Evolutionary conservation across 1,284 basidiomycete species (phyloP), one percentile per base, ranked within the genome.

Genomic region (Wallemia ichthyophaga): DNA sequence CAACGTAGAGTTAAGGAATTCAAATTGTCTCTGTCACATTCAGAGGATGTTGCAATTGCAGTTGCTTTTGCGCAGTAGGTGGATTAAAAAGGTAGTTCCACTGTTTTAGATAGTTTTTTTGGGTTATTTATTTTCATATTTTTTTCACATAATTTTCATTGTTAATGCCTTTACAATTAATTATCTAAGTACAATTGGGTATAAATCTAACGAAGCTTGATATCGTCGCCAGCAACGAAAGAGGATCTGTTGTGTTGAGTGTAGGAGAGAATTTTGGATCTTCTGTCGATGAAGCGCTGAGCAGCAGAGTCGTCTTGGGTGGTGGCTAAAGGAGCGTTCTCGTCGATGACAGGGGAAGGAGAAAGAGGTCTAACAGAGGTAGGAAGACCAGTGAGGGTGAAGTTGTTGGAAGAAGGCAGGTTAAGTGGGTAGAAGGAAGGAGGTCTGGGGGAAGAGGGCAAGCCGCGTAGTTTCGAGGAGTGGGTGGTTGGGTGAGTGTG

Each of bases 1-100:
- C 74, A 72, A 58, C 85, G 83, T 73, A 81, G 80, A 56, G 76
- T 95, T 69, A 76, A 75, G 57, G 78, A 76, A 64, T 76, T 92
- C 64, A 73, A 83, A 65, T 73, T 98, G 61, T 94, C 88, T 31
- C 75, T 98, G 65, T 88, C 85, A 65, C 92, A 98, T 73, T 48
- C 37, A 21, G 37, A 48, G 37, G 37, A 48, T 19, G 37, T 48
- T 21, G 37, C 37, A 48, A 48, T 48, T 48, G 37, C 37, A 5
- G 9, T 48, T 21, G 37, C 37, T 3, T 48, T 48, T 19, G 37
- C 37, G n/a, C 37, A 48, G n/a, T 48, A 48, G 37, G n/a, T 48
- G 37, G 17, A 31, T 31, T 31, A 31, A 17, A 7, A 7, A 31
- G 7, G n/a, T 48, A 7, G 17, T 31, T 31, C 17, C 17, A 31